phyloP scores from a whole-genome alignment of 2,329 filamentous ascomycete genomes.

The Trichoderma sp. region DNA sequence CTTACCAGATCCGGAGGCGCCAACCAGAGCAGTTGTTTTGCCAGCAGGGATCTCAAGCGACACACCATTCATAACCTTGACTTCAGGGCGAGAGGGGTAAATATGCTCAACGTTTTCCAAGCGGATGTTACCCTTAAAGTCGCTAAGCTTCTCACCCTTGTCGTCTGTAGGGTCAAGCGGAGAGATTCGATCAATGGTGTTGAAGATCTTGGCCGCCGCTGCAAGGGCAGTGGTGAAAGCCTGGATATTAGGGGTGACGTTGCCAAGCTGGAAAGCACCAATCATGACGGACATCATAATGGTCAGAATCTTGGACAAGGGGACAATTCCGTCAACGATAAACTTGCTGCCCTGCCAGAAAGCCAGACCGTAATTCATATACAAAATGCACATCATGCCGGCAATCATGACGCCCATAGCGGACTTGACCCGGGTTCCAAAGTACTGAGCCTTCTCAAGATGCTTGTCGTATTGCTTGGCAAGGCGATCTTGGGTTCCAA shows the following conservation, averaged over 20 bases:
- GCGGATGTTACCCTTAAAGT: conserved; percentile 74
- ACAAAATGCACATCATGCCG: conserved; percentile 78
- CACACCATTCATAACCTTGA: conserved; percentile 82
- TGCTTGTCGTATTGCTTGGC: conserved; percentile 80
- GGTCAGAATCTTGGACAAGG: conserved; percentile 70
- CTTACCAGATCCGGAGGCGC: conserved; percentile 92
- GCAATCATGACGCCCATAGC: conserved; percentile 76
- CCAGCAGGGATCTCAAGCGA: conserved; percentile 77
- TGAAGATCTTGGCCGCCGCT: conserved; percentile 87
- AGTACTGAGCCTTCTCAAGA: conserved; percentile 68
- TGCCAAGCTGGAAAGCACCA: conserved; percentile 86
- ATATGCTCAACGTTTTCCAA: conserved; percentile 84
- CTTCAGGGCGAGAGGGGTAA: conserved; percentile 89
- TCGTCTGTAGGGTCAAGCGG: conserved; percentile 74
- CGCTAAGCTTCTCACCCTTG: conserved; percentile 66
- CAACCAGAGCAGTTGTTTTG: conserved; percentile 92
- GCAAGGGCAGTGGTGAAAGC: conserved; percentile 82
- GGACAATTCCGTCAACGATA: conserved; percentile 62
- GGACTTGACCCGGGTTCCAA: conserved; percentile 72
- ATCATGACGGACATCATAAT: conserved; percentile 91
- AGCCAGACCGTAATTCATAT: conserved; percentile 80
- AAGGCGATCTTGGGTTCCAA: conserved; percentile 87
- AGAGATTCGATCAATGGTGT: conserved; percentile 84
- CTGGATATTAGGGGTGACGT: conserved; percentile 79
- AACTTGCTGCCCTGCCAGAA: conserved; percentile 87